Evolutionary conservation across 2,329 filamentous ascomycete species (phyloP).

Genomic region (Paecilomyces sp.): DNA sequence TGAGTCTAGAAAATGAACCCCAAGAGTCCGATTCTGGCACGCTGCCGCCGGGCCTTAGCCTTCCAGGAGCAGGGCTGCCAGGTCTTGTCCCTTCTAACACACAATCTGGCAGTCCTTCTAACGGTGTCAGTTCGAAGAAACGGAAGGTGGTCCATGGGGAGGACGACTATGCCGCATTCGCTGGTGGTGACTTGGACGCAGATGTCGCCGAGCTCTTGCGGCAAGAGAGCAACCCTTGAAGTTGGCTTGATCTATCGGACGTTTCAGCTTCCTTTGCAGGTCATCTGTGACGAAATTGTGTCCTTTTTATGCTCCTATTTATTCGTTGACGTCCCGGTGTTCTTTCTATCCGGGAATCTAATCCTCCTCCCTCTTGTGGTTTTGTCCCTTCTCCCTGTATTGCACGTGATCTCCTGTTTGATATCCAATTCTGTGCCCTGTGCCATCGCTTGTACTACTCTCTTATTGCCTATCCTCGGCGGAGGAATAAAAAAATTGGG

Average conservation of each 20-base stretch:
- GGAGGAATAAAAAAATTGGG: not conserved
- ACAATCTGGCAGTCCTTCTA: constrained; percentile 14
- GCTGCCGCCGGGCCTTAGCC: constrained; percentile 10
- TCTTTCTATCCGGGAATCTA: no score
- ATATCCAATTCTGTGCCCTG: not conserved
- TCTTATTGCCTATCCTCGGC: not conserved
- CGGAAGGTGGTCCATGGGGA: constrained; percentile 42
- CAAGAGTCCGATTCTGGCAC: constrained; percentile 6
- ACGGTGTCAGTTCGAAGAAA: constrained; percentile 36
- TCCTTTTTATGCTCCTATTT: not conserved
- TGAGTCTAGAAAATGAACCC: constrained; percentile 8
- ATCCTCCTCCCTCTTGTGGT: no score
- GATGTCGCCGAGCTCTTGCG: constrained; percentile 55
- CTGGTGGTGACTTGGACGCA: constrained; percentile 51
- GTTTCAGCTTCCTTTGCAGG: not conserved
- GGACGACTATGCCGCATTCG: constrained; percentile 39
- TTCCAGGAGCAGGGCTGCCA: constrained; percentile 12
- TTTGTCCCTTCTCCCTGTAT: no score
- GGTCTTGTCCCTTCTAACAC: constrained; percentile 12
- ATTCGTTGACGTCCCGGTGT: no score
- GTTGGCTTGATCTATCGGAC: constrained; percentile 2
- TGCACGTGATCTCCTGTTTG: not conserved
- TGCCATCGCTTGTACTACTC: not conserved
- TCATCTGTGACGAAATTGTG: no score
- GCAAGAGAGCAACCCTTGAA: constrained; percentile 29